Evolutionary conservation across 805 yeast species (phyloP).

Genomic region (Clavispora fructus): DNA sequence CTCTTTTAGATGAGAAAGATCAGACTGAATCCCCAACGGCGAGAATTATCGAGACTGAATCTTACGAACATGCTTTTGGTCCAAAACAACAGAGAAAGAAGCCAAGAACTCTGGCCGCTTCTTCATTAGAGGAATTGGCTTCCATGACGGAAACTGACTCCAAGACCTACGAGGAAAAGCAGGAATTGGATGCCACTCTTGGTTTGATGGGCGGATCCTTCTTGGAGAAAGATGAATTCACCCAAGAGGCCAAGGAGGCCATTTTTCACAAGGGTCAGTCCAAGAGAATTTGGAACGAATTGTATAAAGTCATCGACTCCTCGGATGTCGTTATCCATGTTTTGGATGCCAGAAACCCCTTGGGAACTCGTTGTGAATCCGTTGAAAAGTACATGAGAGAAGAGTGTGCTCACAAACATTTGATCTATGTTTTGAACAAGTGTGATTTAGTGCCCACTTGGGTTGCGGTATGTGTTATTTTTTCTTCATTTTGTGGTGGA

Average conservation of each 20-base stretch:
- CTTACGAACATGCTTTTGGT: conserved; percentile 78
- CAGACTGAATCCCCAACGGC: conserved; percentile 70
- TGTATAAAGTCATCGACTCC: conserved; percentile 94
- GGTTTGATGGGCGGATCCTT: conserved; percentile 72
- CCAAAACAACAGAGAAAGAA: conserved; percentile 92
- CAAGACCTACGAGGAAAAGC: conserved; percentile 63
- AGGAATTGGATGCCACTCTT: conserved; percentile 65
- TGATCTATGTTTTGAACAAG: conserved; percentile 90
- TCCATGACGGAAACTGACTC: conserved; percentile 51
- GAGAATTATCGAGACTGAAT: conserved; percentile 82
- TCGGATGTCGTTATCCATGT: conserved; percentile 97
- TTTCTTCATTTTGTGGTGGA: conserved; percentile 1
- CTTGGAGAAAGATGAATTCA: conserved; percentile 68
- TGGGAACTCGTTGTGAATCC: conserved; percentile 90
- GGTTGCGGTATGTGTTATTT: conserved; percentile 85
- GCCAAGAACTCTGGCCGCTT: conserved; percentile 69
- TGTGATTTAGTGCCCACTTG: conserved; percentile 98
- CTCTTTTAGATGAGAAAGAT: conserved; percentile 83
- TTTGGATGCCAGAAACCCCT: conserved; percentile 94
- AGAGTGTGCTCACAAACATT: conserved; percentile 95
- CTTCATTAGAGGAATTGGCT: conserved; percentile 77
- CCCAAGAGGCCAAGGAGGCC: conserved; percentile 90
- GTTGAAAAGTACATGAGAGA: conserved; percentile 90
- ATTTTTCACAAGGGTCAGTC: conserved; percentile 97
- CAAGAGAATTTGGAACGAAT: conserved; percentile 96